These are phyloP conservation scores for Cladorrhinum sp. DNA, from an alignment of 2,329 filamentous ascomycete genomes.

Conservation along the genomic window DNA sequence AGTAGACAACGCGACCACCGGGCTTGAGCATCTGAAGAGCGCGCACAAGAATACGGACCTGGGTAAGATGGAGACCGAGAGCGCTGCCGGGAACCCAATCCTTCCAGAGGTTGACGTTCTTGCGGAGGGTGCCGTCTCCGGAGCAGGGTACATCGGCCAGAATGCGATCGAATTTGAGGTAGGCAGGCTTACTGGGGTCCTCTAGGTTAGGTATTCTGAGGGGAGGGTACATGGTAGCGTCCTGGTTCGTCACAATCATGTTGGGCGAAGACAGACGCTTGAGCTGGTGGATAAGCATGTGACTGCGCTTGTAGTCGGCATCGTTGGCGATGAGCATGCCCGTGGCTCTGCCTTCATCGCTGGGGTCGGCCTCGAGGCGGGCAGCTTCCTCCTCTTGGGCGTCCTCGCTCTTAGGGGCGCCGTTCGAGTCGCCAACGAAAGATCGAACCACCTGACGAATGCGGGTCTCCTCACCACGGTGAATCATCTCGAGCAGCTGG, in stretches of 20 bases:
- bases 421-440: constrained; percentile 59
- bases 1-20: constrained; percentile 92
- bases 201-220: constrained; percentile 71
- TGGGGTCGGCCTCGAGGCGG: constrained; percentile 56
- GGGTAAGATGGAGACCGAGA: constrained; percentile 80
- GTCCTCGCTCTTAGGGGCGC: constrained; percentile 48
- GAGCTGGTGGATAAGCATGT: constrained; percentile 96
- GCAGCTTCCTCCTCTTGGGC: constrained; percentile 44
- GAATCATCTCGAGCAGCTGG: constrained; percentile 91
- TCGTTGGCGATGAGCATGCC: constrained; percentile 95
- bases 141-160: constrained; percentile 96
- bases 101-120: constrained; percentile 92
- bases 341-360: constrained; percentile 82
- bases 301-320: constrained; percentile 91
- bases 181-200: constrained; percentile 55
- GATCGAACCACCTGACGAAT: constrained; percentile 68
- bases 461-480: constrained; percentile 84
- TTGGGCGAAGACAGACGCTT: constrained; percentile 97
- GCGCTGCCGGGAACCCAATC: constrained; percentile 90
- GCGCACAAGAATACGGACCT: constrained; percentile 84
- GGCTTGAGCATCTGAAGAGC: constrained; percentile 95
- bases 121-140: constrained; percentile 88
- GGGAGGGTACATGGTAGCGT: constrained; percentile 91
- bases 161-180: constrained; percentile 95
- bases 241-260: constrained; percentile 94